phyloP scores from a whole-genome alignment of 768 basidiomycete species.

The Xanthoconium purpureum region DNA sequence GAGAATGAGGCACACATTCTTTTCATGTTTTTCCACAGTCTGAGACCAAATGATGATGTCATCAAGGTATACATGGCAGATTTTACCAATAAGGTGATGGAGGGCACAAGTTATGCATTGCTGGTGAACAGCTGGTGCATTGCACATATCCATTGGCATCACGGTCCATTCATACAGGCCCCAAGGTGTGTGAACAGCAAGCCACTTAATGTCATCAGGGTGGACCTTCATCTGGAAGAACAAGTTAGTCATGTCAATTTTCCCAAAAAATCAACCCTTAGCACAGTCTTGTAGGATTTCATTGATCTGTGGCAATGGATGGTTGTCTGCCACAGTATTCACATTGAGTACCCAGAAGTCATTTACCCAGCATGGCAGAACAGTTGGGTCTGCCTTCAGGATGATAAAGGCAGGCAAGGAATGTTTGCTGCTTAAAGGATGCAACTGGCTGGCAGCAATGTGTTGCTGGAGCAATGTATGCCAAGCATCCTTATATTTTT shows the following conservation, averaged over 20 bases:
- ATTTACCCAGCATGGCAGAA: background rate
- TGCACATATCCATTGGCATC: background rate
- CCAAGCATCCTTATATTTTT: slow-evolving; percentile 36
- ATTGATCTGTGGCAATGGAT: slow-evolving; percentile 20
- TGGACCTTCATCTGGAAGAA: background rate
- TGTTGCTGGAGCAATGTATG: slow-evolving; percentile 32
- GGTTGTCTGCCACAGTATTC: background rate
- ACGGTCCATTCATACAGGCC: background rate
- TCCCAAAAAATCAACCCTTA: slow-evolving; percentile 29
- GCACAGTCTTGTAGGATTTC: slow-evolving; percentile 23
- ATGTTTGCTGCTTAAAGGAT: slow-evolving; percentile 24
- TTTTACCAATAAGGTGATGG: slow-evolving; percentile 15
- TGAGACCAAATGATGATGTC: slow-evolving; percentile 33
- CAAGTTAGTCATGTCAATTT: background rate
- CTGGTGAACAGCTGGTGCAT: background rate
- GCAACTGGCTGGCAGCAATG: slow-evolving; percentile 31
- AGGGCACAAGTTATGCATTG: background rate
- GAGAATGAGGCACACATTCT: background rate
- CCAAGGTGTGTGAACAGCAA: background rate
- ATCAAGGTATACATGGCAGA: slow-evolving; percentile 20
- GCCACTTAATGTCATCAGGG: background rate
- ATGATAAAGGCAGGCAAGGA: slow-evolving; percentile 40
- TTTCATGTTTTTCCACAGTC: slow-evolving; percentile 19
- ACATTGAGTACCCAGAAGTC: slow-evolving; percentile 15
- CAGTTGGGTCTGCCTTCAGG: slow-evolving; percentile 29